Base-by-base conservation (phyloP, 2,329 filamentous ascomycete species). In the Cordyceps militaris region DNA sequence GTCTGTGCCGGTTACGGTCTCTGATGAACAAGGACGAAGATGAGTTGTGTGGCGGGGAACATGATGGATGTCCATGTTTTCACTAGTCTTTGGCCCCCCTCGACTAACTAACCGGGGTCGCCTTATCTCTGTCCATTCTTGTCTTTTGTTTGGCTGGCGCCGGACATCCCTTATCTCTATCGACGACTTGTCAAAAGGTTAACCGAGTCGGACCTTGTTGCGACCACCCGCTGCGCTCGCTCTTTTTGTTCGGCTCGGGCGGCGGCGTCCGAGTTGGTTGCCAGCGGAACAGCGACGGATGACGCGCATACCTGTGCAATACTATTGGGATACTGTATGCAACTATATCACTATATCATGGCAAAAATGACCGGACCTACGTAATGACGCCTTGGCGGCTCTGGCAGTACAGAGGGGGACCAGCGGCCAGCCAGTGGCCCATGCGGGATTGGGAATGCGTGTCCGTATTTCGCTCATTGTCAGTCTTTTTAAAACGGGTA, bases 231-330 rank as follows among this genome's bases (percentile, higher is more conserved):
- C 4, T 9, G 26, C 14, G n/a, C 23, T 11, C 19, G 0, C 8
- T 19, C 9, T 26, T 11, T 4, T 47, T 30, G 21, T 26, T 40
- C 44, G 44, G 26, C 34, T 50, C 55, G 46, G 55, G 44, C 54
- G 54, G 54, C 54, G 54, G 46, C 44, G 54, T 57, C 54, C 54
- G 54, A 44, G 38, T 28, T 14, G 43, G 13, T 28, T 14, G 43
- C 4, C 13, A 7, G 13, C 16, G 23, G 23, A 23, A 30, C 23
- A 38, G 26, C n/a, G 7, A n/a, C 34, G 23, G n/a, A n/a, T 19
- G 21, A 38, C 14, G 19, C 38, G 38, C 38, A 42, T n/a, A 38
- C 34, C 34, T 36, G 9, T n/a, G 9, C 32, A 5, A 38, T 38
- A 38, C 34, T 38, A n/a, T n/a, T n/a, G n/a, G n/a, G 6, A 32